Conservation (phyloP, 139 green algal genomes). For the Picochlorum sp. region DNA sequence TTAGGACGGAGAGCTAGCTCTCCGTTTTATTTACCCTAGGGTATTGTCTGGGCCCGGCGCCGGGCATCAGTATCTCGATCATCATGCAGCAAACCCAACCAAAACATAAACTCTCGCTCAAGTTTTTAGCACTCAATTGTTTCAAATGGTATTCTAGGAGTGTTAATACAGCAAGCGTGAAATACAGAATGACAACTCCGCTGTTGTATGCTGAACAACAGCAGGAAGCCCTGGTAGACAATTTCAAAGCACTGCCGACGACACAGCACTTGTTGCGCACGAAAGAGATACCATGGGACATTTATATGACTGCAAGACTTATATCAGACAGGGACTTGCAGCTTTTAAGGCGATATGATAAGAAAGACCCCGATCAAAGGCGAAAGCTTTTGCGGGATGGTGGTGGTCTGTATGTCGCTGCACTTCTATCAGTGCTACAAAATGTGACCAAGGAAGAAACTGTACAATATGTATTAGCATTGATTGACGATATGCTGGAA, state of each 20-base stretch:
- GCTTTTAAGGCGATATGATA: constrained; percentile 61
- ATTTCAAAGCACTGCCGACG: background rate
- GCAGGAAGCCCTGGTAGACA: background rate
- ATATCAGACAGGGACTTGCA: constrained; percentile 64
- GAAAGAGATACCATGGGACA: constrained; percentile 9
- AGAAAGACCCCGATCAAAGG: constrained; percentile 43
- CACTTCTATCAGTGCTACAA: constrained; percentile 72
- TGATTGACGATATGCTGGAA: constrained; percentile 71
- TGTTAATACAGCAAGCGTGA: background rate
- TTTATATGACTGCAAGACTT: constrained; percentile 64
- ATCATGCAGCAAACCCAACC: too few relatives aligned
- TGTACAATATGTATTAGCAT: constrained; percentile 80
- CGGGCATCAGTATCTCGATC: too few relatives aligned
- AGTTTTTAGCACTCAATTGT: too few relatives aligned
- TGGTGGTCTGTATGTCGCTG: constrained; percentile 57
- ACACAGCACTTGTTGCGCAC: background rate
- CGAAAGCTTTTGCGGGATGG: constrained; percentile 67
- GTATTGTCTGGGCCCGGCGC: too few relatives aligned
- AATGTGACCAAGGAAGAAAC: constrained; percentile 84
- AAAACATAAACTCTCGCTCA: too few relatives aligned
- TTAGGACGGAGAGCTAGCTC: too few relatives aligned
- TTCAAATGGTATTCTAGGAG: background rate
- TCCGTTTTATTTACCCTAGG: too few relatives aligned
- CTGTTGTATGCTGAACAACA: constrained; percentile 1
- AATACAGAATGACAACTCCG: background rate